Conservation (phyloP, 495 filamentous ascomycete genomes). For the Neurospora sp. region DNA sequence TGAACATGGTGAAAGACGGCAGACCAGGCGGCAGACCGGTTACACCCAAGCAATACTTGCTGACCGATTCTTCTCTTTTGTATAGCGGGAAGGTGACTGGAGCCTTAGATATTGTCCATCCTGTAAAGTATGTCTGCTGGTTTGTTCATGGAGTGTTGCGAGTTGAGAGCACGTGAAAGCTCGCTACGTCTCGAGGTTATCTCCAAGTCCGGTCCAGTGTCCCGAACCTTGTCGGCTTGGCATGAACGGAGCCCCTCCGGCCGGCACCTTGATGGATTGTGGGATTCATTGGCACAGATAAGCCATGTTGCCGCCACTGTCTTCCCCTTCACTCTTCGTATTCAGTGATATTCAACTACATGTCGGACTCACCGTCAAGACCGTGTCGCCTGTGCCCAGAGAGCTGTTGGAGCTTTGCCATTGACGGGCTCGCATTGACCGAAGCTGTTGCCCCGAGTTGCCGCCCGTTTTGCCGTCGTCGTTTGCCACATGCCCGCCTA, state of each 20-base stretch:
- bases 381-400: neutral
- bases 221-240: neutral
- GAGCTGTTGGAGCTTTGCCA: neutral
- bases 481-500: neutral
- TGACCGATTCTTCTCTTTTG: neutral
- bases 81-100: neutral
- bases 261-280: neutral
- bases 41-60: neutral
- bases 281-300: neutral
- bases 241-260: neutral
- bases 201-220: neutral
- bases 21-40: neutral
- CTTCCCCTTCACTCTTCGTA: neutral
- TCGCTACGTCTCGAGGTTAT: neutral
- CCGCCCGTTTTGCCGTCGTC: neutral
- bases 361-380: neutral
- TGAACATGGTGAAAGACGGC: neutral
- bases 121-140: neutral
- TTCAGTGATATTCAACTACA: neutral
- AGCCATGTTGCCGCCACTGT: neutral
- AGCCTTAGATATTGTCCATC: neutral
- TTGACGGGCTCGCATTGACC: neutral
- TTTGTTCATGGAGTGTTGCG: neutral
- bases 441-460: neutral
- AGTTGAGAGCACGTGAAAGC: neutral